A percentile compares a stretch with the other conserved stretches of the same genome.
Conservation (phyloP, 208 protist genomes). For the Herpetomonas samuelpessoai region DNA sequence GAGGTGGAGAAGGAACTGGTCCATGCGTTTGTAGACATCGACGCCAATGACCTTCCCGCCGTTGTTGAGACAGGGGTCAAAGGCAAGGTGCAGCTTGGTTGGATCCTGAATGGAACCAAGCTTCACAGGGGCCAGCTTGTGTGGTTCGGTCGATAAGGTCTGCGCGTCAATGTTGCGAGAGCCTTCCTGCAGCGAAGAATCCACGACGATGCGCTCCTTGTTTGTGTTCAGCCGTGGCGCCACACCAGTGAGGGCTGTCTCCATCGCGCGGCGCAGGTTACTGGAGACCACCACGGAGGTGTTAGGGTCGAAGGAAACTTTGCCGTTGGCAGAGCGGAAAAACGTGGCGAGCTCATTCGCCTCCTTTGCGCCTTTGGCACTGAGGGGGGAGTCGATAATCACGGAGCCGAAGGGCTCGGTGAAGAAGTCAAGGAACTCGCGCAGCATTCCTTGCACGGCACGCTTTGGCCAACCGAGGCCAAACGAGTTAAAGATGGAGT, state of each 20-base stretch:
- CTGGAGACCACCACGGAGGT: conserved; percentile 74
- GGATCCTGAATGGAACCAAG: conserved; percentile 46
- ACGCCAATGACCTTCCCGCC: conserved; percentile 67
- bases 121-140: conserved; percentile 67
- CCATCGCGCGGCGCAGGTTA: conserved; percentile 88
- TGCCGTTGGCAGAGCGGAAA: conserved; percentile 54
- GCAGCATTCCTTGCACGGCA: conserved; percentile 40
- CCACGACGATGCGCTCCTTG: conserved; percentile 73
- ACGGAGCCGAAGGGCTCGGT: conserved; percentile 73
- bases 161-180: conserved; percentile 92
- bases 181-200: conserved; percentile 88
- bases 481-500: conserved; percentile 87
- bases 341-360: conserved; percentile 65
- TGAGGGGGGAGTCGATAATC: conserved; percentile 91
- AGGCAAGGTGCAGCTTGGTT: conserved; percentile 28
- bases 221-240: conserved; percentile 55
- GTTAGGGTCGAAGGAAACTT: conserved; percentile 56
- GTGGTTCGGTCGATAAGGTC: conserved; percentile 67
- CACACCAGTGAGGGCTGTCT: conserved; percentile 74
- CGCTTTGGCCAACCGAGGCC: conserved; percentile 55
- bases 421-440: conserved; percentile 64
- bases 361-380: conserved; percentile 65
- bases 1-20: conserved; percentile 72
- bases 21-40: conserved; percentile 80
- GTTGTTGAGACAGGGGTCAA: conserved; percentile 73